Percentiles rank a stretch among this genome's conserved stretches.
phyloP scores from a whole-genome alignment of 306 rosid species.

The Crataegus laevigata region DNA sequence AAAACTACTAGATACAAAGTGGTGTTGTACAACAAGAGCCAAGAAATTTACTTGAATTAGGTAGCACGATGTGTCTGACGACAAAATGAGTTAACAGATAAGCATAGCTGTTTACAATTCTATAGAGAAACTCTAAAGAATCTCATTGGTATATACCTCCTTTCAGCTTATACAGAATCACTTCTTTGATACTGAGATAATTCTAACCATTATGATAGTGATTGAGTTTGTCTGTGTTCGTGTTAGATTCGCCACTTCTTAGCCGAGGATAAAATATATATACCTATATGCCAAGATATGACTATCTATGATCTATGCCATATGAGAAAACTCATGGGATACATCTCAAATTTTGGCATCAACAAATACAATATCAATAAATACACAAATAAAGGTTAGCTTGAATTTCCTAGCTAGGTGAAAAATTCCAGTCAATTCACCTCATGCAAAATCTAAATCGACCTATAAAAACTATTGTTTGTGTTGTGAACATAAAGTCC shows the following conservation, averaged over 20 bases:
- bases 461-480: background rate
- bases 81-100: background rate
- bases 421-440: background rate
- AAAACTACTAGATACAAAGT: background rate
- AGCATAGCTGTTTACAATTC: background rate
- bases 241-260: background rate
- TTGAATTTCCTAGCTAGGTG: background rate
- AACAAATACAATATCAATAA: background rate
- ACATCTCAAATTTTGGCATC: background rate
- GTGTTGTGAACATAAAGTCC: background rate
- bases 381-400: background rate
- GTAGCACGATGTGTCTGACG: background rate
- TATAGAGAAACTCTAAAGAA: background rate
- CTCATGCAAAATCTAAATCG: background rate
- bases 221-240: background rate
- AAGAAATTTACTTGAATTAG: background rate
- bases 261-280: background rate
- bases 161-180: background rate
- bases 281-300: background rate
- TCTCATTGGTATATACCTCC: background rate
- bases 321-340: background rate
- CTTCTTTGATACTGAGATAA: background rate
- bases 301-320: no score
- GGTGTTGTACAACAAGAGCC: background rate
- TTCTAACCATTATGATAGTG: background rate